Percentiles rank a stretch among this genome's conserved stretches.
These are phyloP conservation scores for Phtheirospermum japonicum DNA, from an alignment of 257 asterid species.

Conservation along the genomic window DNA sequence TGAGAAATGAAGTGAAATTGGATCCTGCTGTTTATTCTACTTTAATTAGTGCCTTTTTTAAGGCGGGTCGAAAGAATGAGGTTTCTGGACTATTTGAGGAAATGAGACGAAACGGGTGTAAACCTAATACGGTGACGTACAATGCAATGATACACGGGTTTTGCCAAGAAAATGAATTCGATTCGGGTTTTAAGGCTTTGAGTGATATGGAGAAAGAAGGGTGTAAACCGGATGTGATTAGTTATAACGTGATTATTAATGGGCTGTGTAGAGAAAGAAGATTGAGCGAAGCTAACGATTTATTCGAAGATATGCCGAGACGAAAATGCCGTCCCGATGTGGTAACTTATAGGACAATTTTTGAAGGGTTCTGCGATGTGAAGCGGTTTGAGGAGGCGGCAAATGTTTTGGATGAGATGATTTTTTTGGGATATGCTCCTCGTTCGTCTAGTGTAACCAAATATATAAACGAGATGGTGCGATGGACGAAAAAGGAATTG, in stretches of 20 bases:
- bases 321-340: slow-evolving; percentile 59
- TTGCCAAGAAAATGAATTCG: slow-evolving; percentile 61
- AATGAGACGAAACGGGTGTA: slow-evolving; percentile 58
- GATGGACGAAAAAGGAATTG: slow-evolving; percentile 35
- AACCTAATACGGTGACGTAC: slow-evolving; percentile 54
- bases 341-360: slow-evolving; percentile 54
- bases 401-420: slow-evolving; percentile 68
- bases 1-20: slow-evolving; percentile 45
- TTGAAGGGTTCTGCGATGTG: slow-evolving; percentile 61
- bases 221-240: slow-evolving; percentile 62
- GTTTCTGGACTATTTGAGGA: slow-evolving; percentile 49
- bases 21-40: slow-evolving; percentile 66
- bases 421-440: slow-evolving; percentile 53
- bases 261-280: slow-evolving; percentile 56
- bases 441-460: slow-evolving; percentile 41
- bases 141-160: slow-evolving; percentile 62
- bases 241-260: slow-evolving; percentile 55
- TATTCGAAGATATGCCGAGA: slow-evolving; percentile 78
- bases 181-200: slow-evolving; percentile 48
- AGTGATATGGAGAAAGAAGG: slow-evolving; percentile 61
- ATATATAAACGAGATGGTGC: slow-evolving; percentile 34
- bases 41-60: slow-evolving; percentile 57
- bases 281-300: slow-evolving; percentile 53
- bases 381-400: slow-evolving; percentile 58
- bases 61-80: slow-evolving; percentile 49